phyloP scores from a whole-genome alignment of 306 rosid species.

The Acacia crassicarpa region DNA sequence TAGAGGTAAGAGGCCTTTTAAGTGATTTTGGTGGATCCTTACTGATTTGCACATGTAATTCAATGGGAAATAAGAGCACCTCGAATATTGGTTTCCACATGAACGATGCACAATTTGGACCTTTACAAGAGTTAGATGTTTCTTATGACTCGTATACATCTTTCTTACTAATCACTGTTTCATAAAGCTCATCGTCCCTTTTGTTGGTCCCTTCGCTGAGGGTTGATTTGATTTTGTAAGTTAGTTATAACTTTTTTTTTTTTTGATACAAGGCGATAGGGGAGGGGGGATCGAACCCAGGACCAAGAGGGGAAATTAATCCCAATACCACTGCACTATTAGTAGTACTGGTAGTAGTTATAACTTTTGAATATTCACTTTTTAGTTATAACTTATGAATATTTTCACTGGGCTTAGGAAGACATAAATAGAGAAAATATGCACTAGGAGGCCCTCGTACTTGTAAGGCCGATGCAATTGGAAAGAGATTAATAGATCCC shows the following conservation, averaged over 20 bases:
- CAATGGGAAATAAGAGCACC: neutral
- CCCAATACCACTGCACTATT: no score
- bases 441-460: neutral
- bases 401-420: neutral
- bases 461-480: neutral
- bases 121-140: neutral
- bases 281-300: no score
- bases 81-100: neutral
- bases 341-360: no score
- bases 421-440: neutral
- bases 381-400: neutral
- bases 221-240: neutral
- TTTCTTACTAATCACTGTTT: neutral
- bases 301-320: no score
- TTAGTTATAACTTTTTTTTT: neutral
- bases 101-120: neutral
- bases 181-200: neutral
- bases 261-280: no score
- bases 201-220: neutral
- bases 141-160: neutral
- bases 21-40: neutral
- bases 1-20: neutral
- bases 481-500: neutral
- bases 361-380: no score
- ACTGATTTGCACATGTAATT: neutral